These are phyloP conservation scores for Globisporangium barbulae DNA, from an alignment of 352 stramenopile genomes.

Conservation along the genomic window DNA sequence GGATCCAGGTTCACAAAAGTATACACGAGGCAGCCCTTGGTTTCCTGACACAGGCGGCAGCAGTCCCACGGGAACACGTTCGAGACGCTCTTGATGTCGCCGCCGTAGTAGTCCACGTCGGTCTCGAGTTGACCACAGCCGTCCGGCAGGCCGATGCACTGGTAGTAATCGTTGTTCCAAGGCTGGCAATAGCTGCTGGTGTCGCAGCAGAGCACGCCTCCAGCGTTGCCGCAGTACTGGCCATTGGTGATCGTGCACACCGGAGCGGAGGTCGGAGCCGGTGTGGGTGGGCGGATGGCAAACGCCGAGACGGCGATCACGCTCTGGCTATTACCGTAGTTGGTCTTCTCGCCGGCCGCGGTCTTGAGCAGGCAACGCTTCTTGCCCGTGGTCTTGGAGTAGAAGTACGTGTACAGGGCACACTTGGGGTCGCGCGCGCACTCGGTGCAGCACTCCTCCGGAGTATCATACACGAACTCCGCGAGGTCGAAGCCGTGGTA, in stretches of 20 bases:
- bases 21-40: slow-evolving; percentile 16
- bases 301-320: background rate
- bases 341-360: background rate
- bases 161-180: slow-evolving; percentile 27
- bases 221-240: slow-evolving; percentile 24
- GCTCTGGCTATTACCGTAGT: background rate
- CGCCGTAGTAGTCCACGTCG: slow-evolving; percentile 27
- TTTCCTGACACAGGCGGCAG: slow-evolving; percentile 5
- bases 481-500: slow-evolving; percentile 10
- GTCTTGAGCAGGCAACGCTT: slow-evolving; percentile 2
- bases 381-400: slow-evolving; percentile 7
- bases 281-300: background rate
- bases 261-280: background rate
- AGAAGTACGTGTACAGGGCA: slow-evolving; percentile 10
- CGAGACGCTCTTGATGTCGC: slow-evolving; percentile 17
- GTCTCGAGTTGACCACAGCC: slow-evolving; percentile 21
- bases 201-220: slow-evolving; percentile 15
- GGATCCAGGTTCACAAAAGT: slow-evolving; percentile 24
- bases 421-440: slow-evolving; percentile 7
- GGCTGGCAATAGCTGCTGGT: slow-evolving; percentile 26
- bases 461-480: background rate
- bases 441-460: slow-evolving; percentile 11
- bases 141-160: slow-evolving; percentile 20
- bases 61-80: slow-evolving; percentile 7
- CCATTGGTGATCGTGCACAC: background rate